These are phyloP conservation scores for Heimioporus retisporus DNA, from an alignment of 1,284 basidiomycete species.

Conservation along the genomic window DNA sequence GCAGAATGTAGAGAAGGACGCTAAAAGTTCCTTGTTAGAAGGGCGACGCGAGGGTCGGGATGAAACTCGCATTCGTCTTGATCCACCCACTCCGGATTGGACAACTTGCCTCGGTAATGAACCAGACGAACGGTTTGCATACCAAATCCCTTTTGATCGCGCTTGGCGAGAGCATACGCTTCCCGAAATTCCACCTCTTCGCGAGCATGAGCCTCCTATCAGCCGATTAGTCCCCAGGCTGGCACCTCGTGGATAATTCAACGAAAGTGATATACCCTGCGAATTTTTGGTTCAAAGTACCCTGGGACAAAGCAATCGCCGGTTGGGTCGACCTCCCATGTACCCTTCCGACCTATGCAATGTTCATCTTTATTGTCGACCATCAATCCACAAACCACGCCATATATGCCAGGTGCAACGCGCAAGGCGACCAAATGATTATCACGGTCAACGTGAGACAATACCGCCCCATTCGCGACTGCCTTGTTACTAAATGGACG, in stretches of 20 bases:
- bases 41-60: too few species aligned
- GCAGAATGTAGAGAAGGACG: too few species aligned
- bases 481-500: slow-evolving; percentile 57
- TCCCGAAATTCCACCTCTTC: not conserved
- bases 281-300: slow-evolving; percentile 6
- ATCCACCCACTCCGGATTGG: slow-evolving; percentile 21
- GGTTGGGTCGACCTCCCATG: slow-evolving; percentile 15
- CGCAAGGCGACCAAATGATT: slow-evolving; percentile 48
- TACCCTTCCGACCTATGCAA: slow-evolving; percentile 8
- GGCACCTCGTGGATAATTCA: not conserved
- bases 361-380: slow-evolving; percentile 12
- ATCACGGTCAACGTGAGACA: slow-evolving; percentile 55
- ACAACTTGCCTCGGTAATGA: slow-evolving; percentile 16
- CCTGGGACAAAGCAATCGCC: slow-evolving; percentile 13
- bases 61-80: slow-evolving; percentile 9
- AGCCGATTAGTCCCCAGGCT: not conserved
- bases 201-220: not conserved
- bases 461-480: slow-evolving; percentile 61
- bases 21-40: too few species aligned
- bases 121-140: slow-evolving; percentile 7
- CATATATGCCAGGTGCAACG: slow-evolving; percentile 50
- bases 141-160: slow-evolving; percentile 6
- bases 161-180: slow-evolving; percentile 4
- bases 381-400: slow-evolving; percentile 11
- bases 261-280: not conserved